Evolutionary conservation across 352 stramenopile genomes (phyloP).

Genomic region (Aphanomyces invadans): DNA sequence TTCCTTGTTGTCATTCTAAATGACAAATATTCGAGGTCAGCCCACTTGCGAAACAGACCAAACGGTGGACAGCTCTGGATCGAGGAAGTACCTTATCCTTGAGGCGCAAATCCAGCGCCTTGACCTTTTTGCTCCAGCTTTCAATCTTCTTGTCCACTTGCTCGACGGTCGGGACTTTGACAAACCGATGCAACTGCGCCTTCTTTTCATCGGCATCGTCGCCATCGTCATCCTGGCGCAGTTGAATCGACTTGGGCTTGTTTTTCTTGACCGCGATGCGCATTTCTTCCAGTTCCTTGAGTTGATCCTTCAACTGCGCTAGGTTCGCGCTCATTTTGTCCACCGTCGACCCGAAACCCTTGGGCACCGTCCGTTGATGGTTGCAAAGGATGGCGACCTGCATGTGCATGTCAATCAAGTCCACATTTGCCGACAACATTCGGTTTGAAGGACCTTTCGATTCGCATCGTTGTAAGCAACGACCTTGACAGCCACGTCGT

Average conservation of each 20-base stretch:
- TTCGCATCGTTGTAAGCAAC: slow-evolving; percentile 99
- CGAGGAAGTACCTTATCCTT: slow-evolving; percentile 96
- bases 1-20: slow-evolving; percentile 98
- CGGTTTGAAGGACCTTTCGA: slow-evolving; percentile 60
- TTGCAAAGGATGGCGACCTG: slow-evolving; percentile 99
- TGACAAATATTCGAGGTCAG: no score
- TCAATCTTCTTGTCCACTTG: slow-evolving; percentile 94
- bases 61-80: no score
- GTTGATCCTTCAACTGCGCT: slow-evolving; percentile 89
- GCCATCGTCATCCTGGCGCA: slow-evolving; percentile 64
- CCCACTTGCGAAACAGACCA: no score
- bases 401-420: no score
- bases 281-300: slow-evolving; percentile 93
- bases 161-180: slow-evolving; percentile 82
- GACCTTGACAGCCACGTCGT: slow-evolving; percentile 85
- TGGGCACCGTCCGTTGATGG: slow-evolving; percentile 98
- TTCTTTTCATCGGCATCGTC: slow-evolving; percentile 86
- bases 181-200: slow-evolving; percentile 91
- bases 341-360: slow-evolving; percentile 91
- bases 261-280: slow-evolving; percentile 78
- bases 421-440: not conserved
- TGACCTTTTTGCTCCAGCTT: slow-evolving; percentile 93
- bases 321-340: slow-evolving; percentile 93
- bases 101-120: slow-evolving; percentile 82
- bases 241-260: slow-evolving; percentile 84